phyloP scores from a whole-genome alignment of 2,329 filamentous ascomycete genomes.

The Fonsecaea erecta region DNA sequence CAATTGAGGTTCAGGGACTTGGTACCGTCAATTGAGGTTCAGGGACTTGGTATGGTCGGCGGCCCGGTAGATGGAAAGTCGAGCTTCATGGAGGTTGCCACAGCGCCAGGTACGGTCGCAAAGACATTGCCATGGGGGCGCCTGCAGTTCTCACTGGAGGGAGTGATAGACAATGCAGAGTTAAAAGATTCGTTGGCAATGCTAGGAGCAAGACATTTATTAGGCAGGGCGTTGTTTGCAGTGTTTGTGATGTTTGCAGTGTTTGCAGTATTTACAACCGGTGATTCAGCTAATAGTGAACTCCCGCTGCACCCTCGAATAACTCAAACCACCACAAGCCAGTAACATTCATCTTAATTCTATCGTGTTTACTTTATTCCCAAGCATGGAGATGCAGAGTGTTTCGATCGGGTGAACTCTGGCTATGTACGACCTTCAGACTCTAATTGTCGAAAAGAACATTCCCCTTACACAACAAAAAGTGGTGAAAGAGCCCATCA shows the following conservation, averaged over 20 bases:
- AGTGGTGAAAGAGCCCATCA: neutral
- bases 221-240: too few relatives aligned
- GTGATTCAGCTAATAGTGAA: neutral
- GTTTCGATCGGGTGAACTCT: neutral
- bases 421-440: neutral
- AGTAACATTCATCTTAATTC: neutral
- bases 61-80: neutral
- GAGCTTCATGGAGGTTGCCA: conserved; percentile 26
- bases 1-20: neutral
- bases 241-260: neutral
- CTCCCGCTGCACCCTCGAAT: neutral
- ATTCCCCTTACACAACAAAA: neutral
- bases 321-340: neutral
- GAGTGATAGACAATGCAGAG: neutral
- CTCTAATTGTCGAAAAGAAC: neutral
- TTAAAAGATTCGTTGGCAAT: neutral
- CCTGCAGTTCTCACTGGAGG: conserved; percentile 1
- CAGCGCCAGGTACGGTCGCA: neutral
- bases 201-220: neutral
- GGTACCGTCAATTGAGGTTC: neutral
- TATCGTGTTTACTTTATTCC: neutral
- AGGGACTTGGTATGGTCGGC: neutral
- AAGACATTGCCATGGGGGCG: conserved; percentile 11
- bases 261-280: neutral
- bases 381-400: neutral